A percentile compares a stretch with the other conserved stretches of the same genome.
Evolutionary conservation across 192 early-diverging fungal species (phyloP).

Genomic region (Podila minutissima): DNA sequence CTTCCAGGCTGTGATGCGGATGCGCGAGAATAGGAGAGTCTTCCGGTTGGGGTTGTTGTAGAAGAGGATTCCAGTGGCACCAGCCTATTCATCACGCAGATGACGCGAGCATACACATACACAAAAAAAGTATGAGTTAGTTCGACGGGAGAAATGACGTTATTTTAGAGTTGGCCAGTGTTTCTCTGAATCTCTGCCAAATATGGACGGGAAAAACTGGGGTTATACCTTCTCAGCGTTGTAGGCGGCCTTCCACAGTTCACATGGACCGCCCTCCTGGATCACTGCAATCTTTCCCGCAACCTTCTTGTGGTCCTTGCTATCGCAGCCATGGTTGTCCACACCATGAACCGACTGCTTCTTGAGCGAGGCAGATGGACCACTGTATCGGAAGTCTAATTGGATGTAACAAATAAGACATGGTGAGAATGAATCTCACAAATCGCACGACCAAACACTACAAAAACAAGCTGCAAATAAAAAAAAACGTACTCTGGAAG

Average conservation of each 20-base stretch:
- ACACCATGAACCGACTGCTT: conserved; percentile 57
- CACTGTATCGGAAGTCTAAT: conserved; percentile 68
- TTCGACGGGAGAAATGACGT: background rate
- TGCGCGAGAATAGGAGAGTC: conserved; percentile 58
- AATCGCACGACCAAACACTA: background rate
- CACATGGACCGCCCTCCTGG: conserved; percentile 52
- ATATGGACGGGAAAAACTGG: background rate
- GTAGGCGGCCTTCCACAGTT: conserved; percentile 66
- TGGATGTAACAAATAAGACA: background rate
- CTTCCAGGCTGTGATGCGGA: conserved; percentile 69
- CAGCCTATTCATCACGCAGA: conserved; percentile 23
- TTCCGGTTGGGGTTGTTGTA: conserved; percentile 58
- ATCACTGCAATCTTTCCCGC: conserved; percentile 63
- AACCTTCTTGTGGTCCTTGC: conserved; percentile 53
- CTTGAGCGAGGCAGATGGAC: conserved; percentile 56
- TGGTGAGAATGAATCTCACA: background rate
- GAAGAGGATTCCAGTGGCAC: conserved; percentile 68
- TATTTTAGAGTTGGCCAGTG: background rate
- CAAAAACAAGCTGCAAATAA: background rate
- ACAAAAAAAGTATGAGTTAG: background rate
- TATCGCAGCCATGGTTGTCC: conserved; percentile 53
- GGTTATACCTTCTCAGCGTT: conserved; percentile 57
- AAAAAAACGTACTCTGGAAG: conserved; percentile 54
- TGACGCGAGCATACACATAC: background rate
- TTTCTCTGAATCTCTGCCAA: no score